Conservation (phyloP, 768 basidiomycete genomes). For the Lyophyllum shimeji region DNA sequence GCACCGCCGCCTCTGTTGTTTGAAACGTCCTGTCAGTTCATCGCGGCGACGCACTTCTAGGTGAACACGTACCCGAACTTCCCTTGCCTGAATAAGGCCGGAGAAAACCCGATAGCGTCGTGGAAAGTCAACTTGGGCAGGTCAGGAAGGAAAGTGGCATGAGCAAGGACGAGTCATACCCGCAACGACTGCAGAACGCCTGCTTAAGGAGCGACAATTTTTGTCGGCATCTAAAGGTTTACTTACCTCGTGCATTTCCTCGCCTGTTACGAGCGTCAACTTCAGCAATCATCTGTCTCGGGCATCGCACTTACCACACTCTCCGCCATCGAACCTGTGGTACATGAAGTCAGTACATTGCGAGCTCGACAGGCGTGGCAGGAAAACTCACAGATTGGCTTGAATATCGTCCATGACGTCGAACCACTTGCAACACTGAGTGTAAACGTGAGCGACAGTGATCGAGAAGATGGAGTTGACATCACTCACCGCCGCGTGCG, state of each 20-base stretch:
- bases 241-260: constrained; percentile 29
- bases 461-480: background rate
- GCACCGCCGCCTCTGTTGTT: constrained; percentile 14
- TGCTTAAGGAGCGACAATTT: background rate
- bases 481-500: constrained; percentile 7
- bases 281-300: background rate
- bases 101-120: constrained; percentile 32
- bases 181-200: constrained; percentile 15
- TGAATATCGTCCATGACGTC: constrained; percentile 35
- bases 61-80: constrained; percentile 21
- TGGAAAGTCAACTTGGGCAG: constrained; percentile 24
- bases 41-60: background rate
- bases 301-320: constrained; percentile 22
- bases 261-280: constrained; percentile 13
- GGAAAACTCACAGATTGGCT: constrained; percentile 23
- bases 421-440: constrained; percentile 32
- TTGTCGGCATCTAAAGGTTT: background rate
- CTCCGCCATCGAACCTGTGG: constrained; percentile 27
- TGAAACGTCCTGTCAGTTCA: background rate
- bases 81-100: constrained; percentile 17
- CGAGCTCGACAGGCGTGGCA: background rate
- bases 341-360: background rate
- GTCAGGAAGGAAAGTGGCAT: background rate
- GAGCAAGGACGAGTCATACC: constrained; percentile 7
- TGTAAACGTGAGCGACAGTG: background rate